These are phyloP conservation scores for Alloteropsis semialata DNA, from an alignment of 176 grass and related monocot species.

Conservation along the genomic window DNA sequence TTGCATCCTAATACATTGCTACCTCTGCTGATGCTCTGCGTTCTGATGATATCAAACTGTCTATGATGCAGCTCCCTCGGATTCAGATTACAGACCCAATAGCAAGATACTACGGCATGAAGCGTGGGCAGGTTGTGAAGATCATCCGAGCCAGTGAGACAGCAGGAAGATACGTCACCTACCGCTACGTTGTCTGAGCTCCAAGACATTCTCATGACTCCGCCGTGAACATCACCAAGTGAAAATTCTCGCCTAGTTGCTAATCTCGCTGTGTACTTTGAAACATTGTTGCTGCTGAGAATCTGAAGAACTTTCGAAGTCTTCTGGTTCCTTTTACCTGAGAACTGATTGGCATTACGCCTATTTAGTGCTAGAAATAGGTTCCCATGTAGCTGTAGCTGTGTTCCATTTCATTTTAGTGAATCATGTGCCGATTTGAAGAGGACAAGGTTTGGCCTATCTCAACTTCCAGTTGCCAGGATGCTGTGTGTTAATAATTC, in stretches of 20 bases:
- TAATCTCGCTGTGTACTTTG: neutral
- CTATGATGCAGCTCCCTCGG: constrained; percentile 52
- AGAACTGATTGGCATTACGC: neutral
- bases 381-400: neutral
- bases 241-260: neutral
- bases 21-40: neutral
- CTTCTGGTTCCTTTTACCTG: neutral
- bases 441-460: neutral
- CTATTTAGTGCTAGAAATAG: neutral
- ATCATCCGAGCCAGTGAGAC: constrained; percentile 67
- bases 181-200: constrained; percentile 72
- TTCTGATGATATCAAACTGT: constrained; percentile 13
- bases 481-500: neutral
- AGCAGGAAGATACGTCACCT: constrained; percentile 70
- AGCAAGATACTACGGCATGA: constrained; percentile 82
- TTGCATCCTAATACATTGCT: neutral
- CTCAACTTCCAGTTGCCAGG: neutral
- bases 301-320: neutral
- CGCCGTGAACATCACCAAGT: neutral
- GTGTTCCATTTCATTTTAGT: neutral
- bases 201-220: neutral
- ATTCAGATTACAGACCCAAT: constrained; percentile 79
- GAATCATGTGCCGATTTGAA: neutral
- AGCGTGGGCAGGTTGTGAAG: constrained; percentile 80
- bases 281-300: neutral